These are phyloP conservation scores for Pseudisothecium myosuroides DNA, from an alignment of 225 moss, liverwort and hornwort species.

Conservation along the genomic window DNA sequence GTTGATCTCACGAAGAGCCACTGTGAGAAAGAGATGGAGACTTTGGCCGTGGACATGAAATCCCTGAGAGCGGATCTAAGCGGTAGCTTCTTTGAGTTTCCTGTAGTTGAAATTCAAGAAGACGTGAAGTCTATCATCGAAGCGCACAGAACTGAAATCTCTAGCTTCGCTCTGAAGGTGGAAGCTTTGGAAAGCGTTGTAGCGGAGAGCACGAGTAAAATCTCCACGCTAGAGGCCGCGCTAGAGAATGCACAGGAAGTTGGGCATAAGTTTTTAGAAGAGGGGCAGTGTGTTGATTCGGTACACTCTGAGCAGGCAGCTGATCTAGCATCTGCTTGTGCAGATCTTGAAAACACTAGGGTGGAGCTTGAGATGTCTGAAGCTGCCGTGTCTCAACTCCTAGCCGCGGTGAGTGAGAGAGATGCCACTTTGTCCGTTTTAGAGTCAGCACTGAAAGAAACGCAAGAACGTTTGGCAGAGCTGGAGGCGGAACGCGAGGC, in stretches of 20 bases:
- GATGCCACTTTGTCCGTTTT: conserved; percentile 20
- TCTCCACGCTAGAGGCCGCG: conserved; percentile 13
- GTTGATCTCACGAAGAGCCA: conserved; percentile 26
- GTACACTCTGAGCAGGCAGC: conserved; percentile 21
- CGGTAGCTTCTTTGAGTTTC: conserved; percentile 42
- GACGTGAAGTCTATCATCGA: conserved; percentile 28
- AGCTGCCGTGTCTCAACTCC: conserved; percentile 43
- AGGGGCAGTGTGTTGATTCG: neutral
- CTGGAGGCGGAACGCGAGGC: conserved; percentile 7
- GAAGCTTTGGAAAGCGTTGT: conserved; percentile 13
- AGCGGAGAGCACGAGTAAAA: conserved; percentile 6
- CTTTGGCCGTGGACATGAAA: conserved; percentile 27
- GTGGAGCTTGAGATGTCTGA: conserved; percentile 52
- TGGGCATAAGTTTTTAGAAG: neutral
- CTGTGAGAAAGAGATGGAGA: conserved; percentile 47
- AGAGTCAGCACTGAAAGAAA: conserved; percentile 7
- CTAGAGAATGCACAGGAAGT: conserved; percentile 15
- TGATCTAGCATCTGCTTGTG: conserved; percentile 25
- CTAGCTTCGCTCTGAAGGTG: conserved; percentile 7
- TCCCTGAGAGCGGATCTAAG: conserved; percentile 31
- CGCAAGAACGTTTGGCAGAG: conserved; percentile 10
- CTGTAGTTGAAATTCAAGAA: conserved; percentile 28
- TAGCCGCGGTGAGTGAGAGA: conserved; percentile 37
- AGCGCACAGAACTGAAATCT: conserved; percentile 20
- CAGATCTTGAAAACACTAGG: conserved; percentile 24